Conservation (phyloP, 148 eudicot genomes). For the Agrostemma githago region DNA sequence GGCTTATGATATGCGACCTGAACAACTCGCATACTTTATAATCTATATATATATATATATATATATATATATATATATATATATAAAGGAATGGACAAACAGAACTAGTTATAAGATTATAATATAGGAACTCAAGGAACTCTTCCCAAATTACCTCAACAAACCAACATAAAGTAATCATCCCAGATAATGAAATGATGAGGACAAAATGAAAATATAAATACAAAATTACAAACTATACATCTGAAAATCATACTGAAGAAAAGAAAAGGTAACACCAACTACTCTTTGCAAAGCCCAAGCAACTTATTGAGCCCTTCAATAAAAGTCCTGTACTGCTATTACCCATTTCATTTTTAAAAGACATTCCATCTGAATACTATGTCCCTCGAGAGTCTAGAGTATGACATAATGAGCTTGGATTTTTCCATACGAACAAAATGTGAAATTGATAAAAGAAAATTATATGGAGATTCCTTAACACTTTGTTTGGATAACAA, state of each 20-base stretch:
- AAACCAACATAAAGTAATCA: background rate
- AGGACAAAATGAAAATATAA: background rate
- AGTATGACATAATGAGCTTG: no score
- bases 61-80: background rate
- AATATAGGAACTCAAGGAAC: background rate
- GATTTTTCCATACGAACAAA: no score
- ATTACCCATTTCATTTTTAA: background rate
- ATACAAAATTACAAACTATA: background rate
- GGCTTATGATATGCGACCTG: background rate
- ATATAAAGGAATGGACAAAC: background rate
- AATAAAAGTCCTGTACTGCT: background rate
- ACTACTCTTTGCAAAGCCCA: background rate
- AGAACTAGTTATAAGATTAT: background rate
- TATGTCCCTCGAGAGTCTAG: no score
- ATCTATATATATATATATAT: background rate
- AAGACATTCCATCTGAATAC: background rate
- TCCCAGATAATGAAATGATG: background rate
- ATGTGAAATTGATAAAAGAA: background rate
- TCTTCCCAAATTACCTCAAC: background rate
- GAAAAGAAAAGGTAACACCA: background rate
- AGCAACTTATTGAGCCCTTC: slow-evolving; percentile 1
- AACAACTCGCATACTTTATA: background rate
- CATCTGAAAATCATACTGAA: background rate
- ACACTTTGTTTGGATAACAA: no score
- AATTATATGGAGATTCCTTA: background rate